Evolutionary conservation across 1,139 yeast genomes (phyloP).

Genomic region (Candida tropicalis): DNA sequence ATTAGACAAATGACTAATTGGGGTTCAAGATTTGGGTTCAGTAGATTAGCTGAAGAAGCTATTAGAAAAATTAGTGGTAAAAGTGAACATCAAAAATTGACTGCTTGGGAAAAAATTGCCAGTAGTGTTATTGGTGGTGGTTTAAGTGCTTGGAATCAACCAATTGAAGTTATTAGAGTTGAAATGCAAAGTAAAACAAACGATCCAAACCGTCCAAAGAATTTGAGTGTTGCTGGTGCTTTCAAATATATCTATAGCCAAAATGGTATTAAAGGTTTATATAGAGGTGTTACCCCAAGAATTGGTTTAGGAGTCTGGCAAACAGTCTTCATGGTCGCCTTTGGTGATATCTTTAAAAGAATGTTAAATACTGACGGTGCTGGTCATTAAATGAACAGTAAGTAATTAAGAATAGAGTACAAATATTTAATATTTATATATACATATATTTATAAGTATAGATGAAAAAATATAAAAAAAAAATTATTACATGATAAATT

Average conservation of each 20-base stretch:
- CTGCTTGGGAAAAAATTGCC: conserved; percentile 76
- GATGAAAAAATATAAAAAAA: neutral
- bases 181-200: conserved; percentile 95
- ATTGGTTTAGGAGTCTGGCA: conserved; percentile 97
- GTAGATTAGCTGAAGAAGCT: conserved; percentile 87
- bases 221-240: conserved; percentile 78
- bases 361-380: conserved; percentile 47
- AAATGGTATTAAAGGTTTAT: conserved; percentile 87
- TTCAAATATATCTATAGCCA: conserved; percentile 78
- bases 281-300: conserved; percentile 97
- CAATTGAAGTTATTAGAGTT: conserved; percentile 94
- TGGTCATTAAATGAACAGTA: conserved; percentile 30
- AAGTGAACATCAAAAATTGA: conserved; percentile 60
- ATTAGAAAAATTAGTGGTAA: conserved; percentile 70
- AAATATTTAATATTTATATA: neutral
- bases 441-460: neutral
- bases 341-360: conserved; percentile 78
- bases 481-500: neutral
- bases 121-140: conserved; percentile 98
- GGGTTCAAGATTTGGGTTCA: conserved; percentile 96
- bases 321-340: conserved; percentile 98
- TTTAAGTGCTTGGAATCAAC: conserved; percentile 97
- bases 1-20: conserved; percentile 98
- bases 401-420: neutral
- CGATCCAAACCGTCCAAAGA: conserved; percentile 95